These are phyloP conservation scores for Skeletonema potamos DNA, from an alignment of 108 stramenopile genomes.

Conservation along the genomic window DNA sequence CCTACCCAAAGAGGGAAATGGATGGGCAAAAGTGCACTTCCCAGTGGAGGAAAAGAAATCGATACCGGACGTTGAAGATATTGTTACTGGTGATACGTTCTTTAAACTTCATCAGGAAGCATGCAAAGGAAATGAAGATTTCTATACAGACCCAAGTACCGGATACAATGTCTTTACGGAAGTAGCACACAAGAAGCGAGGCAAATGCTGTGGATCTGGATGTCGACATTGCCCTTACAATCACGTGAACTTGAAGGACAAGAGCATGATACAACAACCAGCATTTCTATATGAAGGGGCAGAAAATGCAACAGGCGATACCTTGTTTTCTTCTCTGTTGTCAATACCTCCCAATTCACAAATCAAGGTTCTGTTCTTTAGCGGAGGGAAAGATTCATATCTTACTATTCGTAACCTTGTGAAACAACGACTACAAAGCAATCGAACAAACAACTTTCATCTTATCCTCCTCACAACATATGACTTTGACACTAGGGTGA, in stretches of 20 bases:
- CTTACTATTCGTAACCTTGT: slow-evolving; percentile 79
- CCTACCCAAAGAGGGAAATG: slow-evolving; percentile 31
- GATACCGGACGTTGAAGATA: slow-evolving; percentile 34
- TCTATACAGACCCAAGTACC: slow-evolving; percentile 82
- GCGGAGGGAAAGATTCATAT: slow-evolving; percentile 93
- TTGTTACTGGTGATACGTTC: slow-evolving; percentile 28
- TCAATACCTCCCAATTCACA: slow-evolving; percentile 32
- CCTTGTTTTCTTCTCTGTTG: slow-evolving; percentile 16
- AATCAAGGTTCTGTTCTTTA: slow-evolving; percentile 82
- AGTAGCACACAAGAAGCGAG: slow-evolving; percentile 73
- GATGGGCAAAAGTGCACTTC: slow-evolving; percentile 25
- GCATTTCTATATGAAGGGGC: slow-evolving; percentile 61
- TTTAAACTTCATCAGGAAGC: slow-evolving; percentile 59
- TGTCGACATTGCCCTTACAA: slow-evolving; percentile 94
- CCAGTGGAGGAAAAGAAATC: background rate
- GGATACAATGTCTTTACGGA: slow-evolving; percentile 92
- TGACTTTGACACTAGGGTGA: slow-evolving; percentile 71
- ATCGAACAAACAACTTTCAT: slow-evolving; percentile 3
- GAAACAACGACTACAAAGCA: slow-evolving; percentile 14
- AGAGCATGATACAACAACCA: slow-evolving; percentile 69
- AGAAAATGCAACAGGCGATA: background rate
- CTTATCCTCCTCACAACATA: slow-evolving; percentile 88
- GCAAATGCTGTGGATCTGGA: slow-evolving; percentile 86
- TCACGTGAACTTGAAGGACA: slow-evolving; percentile 78
- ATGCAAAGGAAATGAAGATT: slow-evolving; percentile 42